Base-by-base conservation (phyloP, 768 basidiomycete species). In the Kondoa subrosea region DNA sequence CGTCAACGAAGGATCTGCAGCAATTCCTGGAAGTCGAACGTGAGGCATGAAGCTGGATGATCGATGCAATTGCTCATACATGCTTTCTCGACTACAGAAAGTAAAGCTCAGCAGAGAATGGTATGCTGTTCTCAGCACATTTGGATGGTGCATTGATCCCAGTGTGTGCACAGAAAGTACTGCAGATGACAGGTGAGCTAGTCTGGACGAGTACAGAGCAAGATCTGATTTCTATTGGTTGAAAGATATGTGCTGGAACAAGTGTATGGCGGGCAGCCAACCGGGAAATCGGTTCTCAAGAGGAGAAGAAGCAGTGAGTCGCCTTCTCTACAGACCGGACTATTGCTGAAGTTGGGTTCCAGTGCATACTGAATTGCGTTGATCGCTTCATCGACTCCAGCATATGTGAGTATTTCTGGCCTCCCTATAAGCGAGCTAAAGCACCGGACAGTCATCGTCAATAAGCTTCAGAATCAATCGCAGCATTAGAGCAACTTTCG, bases 401-500 rank as follows among this genome's bases (percentile, higher is more conserved):
- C 12, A 50, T 50, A 50, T 50, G 40, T 50, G 25, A 12, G 25
- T 27, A 1, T n/a, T 29, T 50, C 21, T n/a, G 12, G n/a, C n/a
- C n/a, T n/a, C n/a, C n/a, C 0, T 8, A 21, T 8, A 50, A 50
- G 40, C 40, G 21, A 50, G 40, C 40, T 50, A 21, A 50, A 8
- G 21, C 12, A 8, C 12, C 21, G 12, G 8, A 50, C 40, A 50
- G 40, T 50, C 40, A 50, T 27, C 66, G 30, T 67, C 57, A 27
- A 60, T 26, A 26, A 25, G 58, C 58, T 60, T 60, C 58, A 25
- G 30, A 60, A 60, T 31, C 58, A 25, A 15, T 60, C 30, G 40
- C 40, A 50, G 40, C 40, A 50, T 50, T 50, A 50, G 40, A 50
- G 40, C 40, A 21, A 8, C 8, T 50, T 21, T n/a, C n/a, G n/a